Evolutionary conservation across 805 yeast species (phyloP).

Genomic region (Tetrapisispora nanseiensis): DNA sequence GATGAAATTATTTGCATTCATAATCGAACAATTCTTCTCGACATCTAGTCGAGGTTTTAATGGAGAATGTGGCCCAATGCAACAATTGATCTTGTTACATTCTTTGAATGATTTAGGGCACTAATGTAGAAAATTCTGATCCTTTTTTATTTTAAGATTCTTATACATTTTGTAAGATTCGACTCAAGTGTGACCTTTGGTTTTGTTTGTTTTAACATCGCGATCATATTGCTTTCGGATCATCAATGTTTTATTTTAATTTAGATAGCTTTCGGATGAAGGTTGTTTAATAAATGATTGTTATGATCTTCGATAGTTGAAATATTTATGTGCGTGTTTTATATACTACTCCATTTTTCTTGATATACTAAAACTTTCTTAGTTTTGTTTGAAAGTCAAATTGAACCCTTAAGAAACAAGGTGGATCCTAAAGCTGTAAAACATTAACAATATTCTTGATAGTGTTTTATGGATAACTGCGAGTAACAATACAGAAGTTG

Average conservation of each 20-base stretch:
- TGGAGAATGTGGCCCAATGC: conserved; percentile 33
- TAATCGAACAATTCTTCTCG: conserved; percentile 30
- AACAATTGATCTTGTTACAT: conserved; percentile 31
- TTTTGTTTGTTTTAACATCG: too few relatives aligned
- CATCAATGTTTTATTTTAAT: too few relatives aligned
- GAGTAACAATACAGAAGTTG: conserved; percentile 2
- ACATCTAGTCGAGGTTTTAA: conserved; percentile 24
- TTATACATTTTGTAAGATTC: background rate
- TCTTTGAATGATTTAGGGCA: conserved; percentile 29
- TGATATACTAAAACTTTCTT: too few relatives aligned
- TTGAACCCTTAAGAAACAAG: conserved; percentile 6
- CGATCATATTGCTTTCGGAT: too few relatives aligned
- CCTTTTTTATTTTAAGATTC: conserved; percentile 14
- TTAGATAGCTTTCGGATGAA: too few relatives aligned
- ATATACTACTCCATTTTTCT: background rate
- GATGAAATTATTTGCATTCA: conserved; percentile 31
- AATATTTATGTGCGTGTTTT: too few relatives aligned
- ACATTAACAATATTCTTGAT: too few relatives aligned
- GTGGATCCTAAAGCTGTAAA: conserved; percentile 4
- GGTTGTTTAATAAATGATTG: too few relatives aligned
- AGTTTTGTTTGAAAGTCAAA: too few relatives aligned
- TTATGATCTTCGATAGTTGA: too few relatives aligned
- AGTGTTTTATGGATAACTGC: background rate
- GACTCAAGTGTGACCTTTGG: too few relatives aligned
- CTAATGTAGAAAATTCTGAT: conserved; percentile 30